phyloP scores from a whole-genome alignment of 2,329 filamentous ascomycete genomes.

The Waltergamsia citrina region DNA sequence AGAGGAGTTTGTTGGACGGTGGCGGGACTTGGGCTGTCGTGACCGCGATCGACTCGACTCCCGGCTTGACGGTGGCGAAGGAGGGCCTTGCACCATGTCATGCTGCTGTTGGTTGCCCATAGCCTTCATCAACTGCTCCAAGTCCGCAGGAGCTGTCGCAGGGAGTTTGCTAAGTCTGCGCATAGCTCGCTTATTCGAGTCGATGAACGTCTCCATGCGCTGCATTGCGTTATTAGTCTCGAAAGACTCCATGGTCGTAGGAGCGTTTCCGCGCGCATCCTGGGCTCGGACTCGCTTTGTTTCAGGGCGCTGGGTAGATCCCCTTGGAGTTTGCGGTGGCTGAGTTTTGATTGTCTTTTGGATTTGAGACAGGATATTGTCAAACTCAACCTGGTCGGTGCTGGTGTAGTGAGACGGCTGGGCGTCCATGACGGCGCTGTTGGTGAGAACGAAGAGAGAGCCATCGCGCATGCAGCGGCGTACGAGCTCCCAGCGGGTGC shows the following conservation, averaged over 20 bases:
- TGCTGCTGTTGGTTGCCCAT: background rate
- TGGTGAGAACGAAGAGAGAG: constrained; percentile 39
- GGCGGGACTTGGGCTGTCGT: too few relatives aligned
- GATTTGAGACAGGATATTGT: constrained; percentile 3
- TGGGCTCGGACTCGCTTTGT: constrained; percentile 2
- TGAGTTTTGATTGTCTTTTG: background rate
- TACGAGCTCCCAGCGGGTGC: constrained; percentile 41
- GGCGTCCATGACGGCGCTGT: constrained; percentile 13
- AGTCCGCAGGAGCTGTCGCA: background rate
- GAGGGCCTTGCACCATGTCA: background rate
- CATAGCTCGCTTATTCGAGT: constrained; percentile 3
- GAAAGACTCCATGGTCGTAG: constrained; percentile 2
- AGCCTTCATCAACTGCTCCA: constrained; percentile 2
- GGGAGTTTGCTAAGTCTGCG: constrained; percentile 3
- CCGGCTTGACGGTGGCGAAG: constrained; percentile 4
- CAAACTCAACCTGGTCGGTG: constrained; percentile 11
- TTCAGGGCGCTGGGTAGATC: background rate
- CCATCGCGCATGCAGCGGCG: constrained; percentile 37
- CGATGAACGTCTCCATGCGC: constrained; percentile 4
- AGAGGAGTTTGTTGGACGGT: background rate
- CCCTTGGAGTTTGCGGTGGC: background rate
- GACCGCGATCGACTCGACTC: constrained; percentile 3
- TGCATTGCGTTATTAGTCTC: constrained; percentile 3
- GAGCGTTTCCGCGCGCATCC: background rate
- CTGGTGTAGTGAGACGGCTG: constrained; percentile 8